Evolutionary conservation across 2,329 filamentous ascomycete genomes (phyloP).

Genomic region (Torrubiellomyces zombiae): DNA sequence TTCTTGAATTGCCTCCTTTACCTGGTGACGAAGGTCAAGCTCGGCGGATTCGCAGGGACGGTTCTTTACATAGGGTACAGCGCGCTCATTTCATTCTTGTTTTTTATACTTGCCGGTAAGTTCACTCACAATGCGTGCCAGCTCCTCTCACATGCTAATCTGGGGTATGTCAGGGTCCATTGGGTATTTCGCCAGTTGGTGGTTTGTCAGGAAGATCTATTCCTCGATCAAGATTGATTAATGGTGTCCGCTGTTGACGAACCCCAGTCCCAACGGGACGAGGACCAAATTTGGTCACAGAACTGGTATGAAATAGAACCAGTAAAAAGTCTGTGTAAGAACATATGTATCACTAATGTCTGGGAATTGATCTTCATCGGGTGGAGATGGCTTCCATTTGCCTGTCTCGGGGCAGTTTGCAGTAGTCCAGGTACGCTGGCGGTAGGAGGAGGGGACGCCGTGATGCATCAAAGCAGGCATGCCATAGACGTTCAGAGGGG

Average conservation of each 20-base stretch:
- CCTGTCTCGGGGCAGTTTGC: too few species aligned
- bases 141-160: neutral
- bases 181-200: constrained; percentile 88
- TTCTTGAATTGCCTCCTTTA: constrained; percentile 85
- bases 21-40: constrained; percentile 73
- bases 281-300: constrained; percentile 1
- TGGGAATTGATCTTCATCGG: too few species aligned
- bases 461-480: too few species aligned
- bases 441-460: too few species aligned
- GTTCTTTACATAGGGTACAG: constrained; percentile 93
- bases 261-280: neutral
- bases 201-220: constrained; percentile 89
- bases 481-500: too few species aligned
- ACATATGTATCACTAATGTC: constrained; percentile 16
- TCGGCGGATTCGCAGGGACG: constrained; percentile 69
- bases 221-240: constrained; percentile 96
- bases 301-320: too few species aligned
- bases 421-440: too few species aligned
- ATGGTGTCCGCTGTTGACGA: constrained; percentile 4
- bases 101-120: constrained; percentile 88
- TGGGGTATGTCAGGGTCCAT: constrained; percentile 53
- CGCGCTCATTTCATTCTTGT: constrained; percentile 70
- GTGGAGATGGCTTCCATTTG: too few species aligned
- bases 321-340: constrained; percentile 10
- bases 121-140: constrained; percentile 8